Evolutionary conservation across 2,329 filamentous ascomycete genomes (phyloP).

Genomic region (Aureobasidium sp.): DNA sequence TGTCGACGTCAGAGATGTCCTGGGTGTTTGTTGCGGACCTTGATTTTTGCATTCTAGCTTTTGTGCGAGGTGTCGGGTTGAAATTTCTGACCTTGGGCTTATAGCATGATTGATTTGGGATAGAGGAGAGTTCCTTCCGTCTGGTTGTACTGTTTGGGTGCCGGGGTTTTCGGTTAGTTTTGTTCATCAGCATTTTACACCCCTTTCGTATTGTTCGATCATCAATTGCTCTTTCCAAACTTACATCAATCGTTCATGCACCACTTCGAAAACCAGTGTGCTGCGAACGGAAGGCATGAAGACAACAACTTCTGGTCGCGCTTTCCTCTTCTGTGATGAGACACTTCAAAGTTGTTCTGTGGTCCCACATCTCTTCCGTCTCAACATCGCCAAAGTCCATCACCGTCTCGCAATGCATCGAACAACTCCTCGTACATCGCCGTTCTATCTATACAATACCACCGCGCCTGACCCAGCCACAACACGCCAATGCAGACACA

Average conservation of each 20-base stretch:
- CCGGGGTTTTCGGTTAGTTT: not conserved
- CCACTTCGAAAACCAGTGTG: not conserved
- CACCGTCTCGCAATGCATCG: not conserved
- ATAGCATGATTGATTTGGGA: not conserved
- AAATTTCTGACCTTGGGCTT: not conserved
- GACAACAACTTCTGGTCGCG: not conserved
- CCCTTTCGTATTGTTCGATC: not conserved
- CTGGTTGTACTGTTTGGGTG: not conserved
- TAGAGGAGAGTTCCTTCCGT: not conserved
- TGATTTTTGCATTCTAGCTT: not conserved
- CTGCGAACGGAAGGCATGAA: not conserved
- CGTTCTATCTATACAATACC: not conserved
- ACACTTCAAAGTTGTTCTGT: not conserved
- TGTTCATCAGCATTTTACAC: not conserved
- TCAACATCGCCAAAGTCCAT: no score
- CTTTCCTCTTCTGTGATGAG: not conserved
- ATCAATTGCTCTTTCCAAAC: not conserved
- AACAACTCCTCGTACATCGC: not conserved
- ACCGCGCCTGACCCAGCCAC: not conserved
- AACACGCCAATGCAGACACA: not conserved
- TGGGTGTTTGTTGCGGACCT: conserved; percentile 17
- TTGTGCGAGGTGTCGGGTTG: not conserved
- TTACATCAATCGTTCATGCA: not conserved
- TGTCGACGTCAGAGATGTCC: conserved; percentile 16
- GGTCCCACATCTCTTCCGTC: not conserved